Base-by-base conservation (phyloP, 805 yeast species). In the Candida silvatica region DNA sequence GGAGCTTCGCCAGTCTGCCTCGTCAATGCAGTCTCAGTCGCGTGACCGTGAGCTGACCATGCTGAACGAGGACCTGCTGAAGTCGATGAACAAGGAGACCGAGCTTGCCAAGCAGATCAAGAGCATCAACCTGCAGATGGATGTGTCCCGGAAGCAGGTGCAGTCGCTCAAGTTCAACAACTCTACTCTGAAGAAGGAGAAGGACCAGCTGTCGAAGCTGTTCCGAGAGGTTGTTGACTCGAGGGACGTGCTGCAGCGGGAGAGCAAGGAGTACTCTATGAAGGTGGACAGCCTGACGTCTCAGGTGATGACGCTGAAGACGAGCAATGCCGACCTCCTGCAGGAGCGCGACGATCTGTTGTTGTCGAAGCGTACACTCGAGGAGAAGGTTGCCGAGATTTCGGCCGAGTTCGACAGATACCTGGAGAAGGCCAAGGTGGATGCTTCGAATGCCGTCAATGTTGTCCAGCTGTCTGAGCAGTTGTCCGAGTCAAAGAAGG, bases 91-190 rank as follows among this genome's bases (percentile, higher is more conserved):
- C 45, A 66, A 64, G 26, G 94, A 85, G 52, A 76, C 85, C 1
- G 74, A 70, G 20, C 53, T 80, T 36, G 72, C 77, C 39, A 80
- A 77, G 44, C 77, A 71, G 31, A 61, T 78, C 43, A 79, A 82
- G 35, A 72, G 72, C 26, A 56, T 80, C 19, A 71, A 68, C 29
- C 68, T 77, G 42, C 80, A 77, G 40, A 56, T 75, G 30, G 85
- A 77, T 40, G 69, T 72, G 6, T 52, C 71, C n/a, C 57, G 64
- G 24, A 61, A 58, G n/a, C 69, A 64, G 32, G 58, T 62, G 11
- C 63, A 67, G 15, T 48, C 60, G 5, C 46, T 67, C 33, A 68
- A 66, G 35, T 35, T 42, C 26, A 66, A 61, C 35, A 55, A 64
- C 20, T 39, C 44, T 12, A 69, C 66, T 20, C 38, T 70, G 25